These are phyloP conservation scores for Pythium volutum DNA, from an alignment of 352 stramenopile species.

Conservation along the genomic window DNA sequence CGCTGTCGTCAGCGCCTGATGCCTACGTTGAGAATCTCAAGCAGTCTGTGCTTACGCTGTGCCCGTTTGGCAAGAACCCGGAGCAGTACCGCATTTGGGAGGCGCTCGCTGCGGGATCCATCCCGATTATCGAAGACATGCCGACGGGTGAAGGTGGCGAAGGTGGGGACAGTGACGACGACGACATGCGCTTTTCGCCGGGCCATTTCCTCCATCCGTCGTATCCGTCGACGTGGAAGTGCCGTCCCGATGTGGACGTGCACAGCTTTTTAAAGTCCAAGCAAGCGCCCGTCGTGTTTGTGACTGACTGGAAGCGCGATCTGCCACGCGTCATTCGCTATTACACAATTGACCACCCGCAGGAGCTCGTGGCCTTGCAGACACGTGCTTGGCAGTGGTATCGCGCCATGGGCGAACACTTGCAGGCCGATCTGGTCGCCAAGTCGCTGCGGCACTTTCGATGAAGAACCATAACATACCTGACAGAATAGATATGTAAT, in stretches of 20 bases:
- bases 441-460: constrained; percentile 13
- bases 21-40: constrained; percentile 54
- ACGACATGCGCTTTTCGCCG: constrained; percentile 12
- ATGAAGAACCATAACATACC: too few species aligned
- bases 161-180: constrained; percentile 1
- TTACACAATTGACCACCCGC: constrained; percentile 24
- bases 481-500: too few species aligned
- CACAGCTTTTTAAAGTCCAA: constrained; percentile 46
- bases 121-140: constrained; percentile 64
- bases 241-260: constrained; percentile 41
- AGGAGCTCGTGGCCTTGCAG: constrained; percentile 38
- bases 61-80: constrained; percentile 59
- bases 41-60: constrained; percentile 59
- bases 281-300: constrained; percentile 56
- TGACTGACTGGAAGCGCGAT: constrained; percentile 54
- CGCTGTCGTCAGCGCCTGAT: constrained; percentile 43
- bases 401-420: constrained; percentile 31
- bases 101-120: constrained; percentile 54
- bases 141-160: too few species aligned
- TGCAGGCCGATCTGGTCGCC: constrained; percentile 32
- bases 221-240: constrained; percentile 58
- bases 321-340: constrained; percentile 37
- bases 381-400: constrained; percentile 38
- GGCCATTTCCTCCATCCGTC: constrained; percentile 57
- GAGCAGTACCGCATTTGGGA: constrained; percentile 74